Evolutionary conservation across 371 early-diverging fungal species (phyloP).

Genomic region (Thermomucor indicae-seudaticae): DNA sequence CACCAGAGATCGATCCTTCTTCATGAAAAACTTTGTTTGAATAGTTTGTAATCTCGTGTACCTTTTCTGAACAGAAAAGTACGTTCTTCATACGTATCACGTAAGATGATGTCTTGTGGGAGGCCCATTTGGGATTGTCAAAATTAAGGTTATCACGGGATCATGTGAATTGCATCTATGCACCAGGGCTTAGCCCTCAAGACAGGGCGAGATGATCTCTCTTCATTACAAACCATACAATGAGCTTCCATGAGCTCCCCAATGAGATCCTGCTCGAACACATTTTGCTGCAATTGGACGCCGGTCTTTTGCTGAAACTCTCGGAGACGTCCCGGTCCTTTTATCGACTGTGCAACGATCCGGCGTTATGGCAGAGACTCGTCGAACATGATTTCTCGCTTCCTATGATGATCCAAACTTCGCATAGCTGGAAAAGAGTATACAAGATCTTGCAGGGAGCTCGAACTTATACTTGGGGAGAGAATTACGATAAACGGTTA

Average conservation of each 20-base stretch:
- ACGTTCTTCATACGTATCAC: no score
- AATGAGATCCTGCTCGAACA: constrained; percentile 18
- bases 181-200: no score
- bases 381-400: constrained; percentile 26
- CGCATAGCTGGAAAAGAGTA: constrained; percentile 30
- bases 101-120: no score
- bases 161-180: no score
- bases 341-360: constrained; percentile 25
- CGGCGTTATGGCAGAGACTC: constrained; percentile 29
- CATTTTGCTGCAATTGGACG: constrained; percentile 18
- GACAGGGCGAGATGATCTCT: neutral
- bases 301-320: constrained; percentile 10
- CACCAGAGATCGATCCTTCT: constrained; percentile 6
- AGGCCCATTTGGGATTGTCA: no score
- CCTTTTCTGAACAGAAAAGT: no score
- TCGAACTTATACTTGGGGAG: constrained; percentile 37
- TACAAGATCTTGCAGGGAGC: constrained; percentile 19
- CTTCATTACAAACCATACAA: neutral
- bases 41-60: no score
- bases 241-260: constrained; percentile 7
- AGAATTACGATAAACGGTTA: constrained; percentile 24
- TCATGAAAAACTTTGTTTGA: neutral
- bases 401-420: constrained; percentile 13
- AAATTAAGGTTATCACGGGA: no score
- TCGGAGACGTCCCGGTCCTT: constrained; percentile 19